Evolutionary conservation across 305 asterid genomes (phyloP).

Genomic region (Striga hermonthica): DNA sequence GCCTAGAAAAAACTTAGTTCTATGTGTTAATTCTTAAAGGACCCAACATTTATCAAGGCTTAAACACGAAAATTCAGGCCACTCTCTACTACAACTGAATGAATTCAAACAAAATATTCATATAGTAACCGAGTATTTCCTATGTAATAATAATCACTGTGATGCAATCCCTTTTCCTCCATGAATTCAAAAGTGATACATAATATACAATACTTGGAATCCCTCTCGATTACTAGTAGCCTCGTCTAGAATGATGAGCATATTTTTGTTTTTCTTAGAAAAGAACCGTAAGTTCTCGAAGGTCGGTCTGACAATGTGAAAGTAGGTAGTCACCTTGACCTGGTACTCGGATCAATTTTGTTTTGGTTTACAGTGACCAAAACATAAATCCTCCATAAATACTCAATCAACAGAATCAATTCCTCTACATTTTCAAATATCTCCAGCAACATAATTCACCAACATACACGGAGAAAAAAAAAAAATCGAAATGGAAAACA

Average conservation of each 20-base stretch:
- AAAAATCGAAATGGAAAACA: background rate
- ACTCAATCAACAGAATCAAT: background rate
- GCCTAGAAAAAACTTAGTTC: constrained; percentile 4
- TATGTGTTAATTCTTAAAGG: background rate
- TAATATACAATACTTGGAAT: background rate
- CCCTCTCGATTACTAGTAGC: background rate
- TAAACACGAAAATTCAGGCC: background rate
- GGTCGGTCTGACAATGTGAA: no score
- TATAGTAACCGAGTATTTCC: background rate
- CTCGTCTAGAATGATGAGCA: no score
- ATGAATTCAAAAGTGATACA: background rate
- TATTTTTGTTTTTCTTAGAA: no score
- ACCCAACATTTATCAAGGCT: constrained; percentile 4
- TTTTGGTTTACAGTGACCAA: no score
- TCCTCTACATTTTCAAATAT: background rate
- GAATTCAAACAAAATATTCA: background rate
- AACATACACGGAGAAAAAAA: background rate
- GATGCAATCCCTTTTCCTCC: background rate
- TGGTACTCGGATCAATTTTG: no score
- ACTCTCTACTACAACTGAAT: background rate
- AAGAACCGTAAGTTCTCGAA: no score
- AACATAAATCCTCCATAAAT: background rate
- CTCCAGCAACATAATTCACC: constrained; percentile 1
- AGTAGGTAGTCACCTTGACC: no score
- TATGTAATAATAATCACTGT: no score